phyloP scores from a whole-genome alignment of 305 asterid species.

The Rubia peregrina region DNA sequence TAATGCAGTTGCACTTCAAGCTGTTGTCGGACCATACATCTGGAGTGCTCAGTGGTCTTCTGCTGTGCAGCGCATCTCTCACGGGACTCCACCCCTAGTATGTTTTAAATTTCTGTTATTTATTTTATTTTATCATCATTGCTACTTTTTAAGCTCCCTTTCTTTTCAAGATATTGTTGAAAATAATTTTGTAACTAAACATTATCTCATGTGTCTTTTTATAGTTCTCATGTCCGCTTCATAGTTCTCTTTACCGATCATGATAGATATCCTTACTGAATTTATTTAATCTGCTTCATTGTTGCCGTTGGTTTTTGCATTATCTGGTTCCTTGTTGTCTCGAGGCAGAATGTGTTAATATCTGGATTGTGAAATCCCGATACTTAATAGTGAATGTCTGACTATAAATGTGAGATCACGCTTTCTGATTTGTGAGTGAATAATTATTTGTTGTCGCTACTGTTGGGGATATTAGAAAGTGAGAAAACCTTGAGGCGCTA shows the following conservation, averaged over 20 bases:
- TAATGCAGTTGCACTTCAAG: constrained; percentile 76
- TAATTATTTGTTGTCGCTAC: background rate
- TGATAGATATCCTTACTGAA: too few species aligned
- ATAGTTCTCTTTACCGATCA: too few species aligned
- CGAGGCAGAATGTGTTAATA: background rate
- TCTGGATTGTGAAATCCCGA: background rate
- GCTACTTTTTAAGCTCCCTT: background rate
- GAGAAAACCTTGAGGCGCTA: background rate
- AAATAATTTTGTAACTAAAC: background rate
- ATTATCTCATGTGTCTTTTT: background rate
- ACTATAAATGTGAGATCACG: background rate
- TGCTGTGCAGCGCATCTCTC: constrained; percentile 95
- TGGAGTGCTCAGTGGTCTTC: constrained; percentile 84
- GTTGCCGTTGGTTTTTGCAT: background rate
- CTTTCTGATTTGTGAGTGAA: background rate
- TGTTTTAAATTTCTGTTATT: constrained; percentile 24
- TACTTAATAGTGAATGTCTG: background rate
- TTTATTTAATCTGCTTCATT: background rate
- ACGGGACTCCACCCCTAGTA: constrained; percentile 99
- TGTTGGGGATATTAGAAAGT: background rate
- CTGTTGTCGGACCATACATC: constrained; percentile 95
- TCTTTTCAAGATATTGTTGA: background rate
- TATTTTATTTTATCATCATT: background rate
- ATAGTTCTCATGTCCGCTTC: background rate
- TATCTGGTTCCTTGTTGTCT: background rate